These are phyloP conservation scores for Didymella lethalis DNA, from an alignment of 2,329 filamentous ascomycete genomes.

Conservation along the genomic window DNA sequence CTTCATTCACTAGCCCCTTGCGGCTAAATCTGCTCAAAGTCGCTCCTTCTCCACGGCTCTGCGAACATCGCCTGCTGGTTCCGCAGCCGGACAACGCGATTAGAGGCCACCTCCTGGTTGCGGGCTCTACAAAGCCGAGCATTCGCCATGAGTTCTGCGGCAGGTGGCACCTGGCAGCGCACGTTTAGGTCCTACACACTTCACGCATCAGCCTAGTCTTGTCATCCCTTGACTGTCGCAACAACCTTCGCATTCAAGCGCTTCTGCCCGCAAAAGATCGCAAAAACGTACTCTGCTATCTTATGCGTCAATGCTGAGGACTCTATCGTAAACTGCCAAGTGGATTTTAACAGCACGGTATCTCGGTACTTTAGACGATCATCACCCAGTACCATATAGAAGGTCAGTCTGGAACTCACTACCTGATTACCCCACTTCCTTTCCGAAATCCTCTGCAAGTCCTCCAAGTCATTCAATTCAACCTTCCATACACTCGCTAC, in stretches of 20 bases:
- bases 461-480: background rate
- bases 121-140: slow-evolving; percentile 19
- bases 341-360: slow-evolving; percentile 14
- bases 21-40: slow-evolving; percentile 43
- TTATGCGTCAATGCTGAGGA: slow-evolving; percentile 43
- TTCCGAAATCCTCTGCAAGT: background rate
- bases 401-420: slow-evolving; percentile 45
- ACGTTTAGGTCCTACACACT: slow-evolving; percentile 33
- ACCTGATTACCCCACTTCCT: slow-evolving; percentile 16
- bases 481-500: slow-evolving; percentile 1
- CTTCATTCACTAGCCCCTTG: slow-evolving; percentile 30
- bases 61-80: slow-evolving; percentile 21
- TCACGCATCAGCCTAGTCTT: slow-evolving; percentile 44
- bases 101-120: slow-evolving; percentile 15
- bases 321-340: slow-evolving; percentile 29
- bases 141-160: slow-evolving; percentile 16
- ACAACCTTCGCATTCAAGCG: slow-evolving; percentile 40
- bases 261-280: slow-evolving; percentile 25
- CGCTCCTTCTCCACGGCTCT: slow-evolving; percentile 31
- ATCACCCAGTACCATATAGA: slow-evolving; percentile 19
- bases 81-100: slow-evolving; percentile 17
- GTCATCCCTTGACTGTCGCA: slow-evolving; percentile 46
- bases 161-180: slow-evolving; percentile 8
- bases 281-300: slow-evolving; percentile 4
- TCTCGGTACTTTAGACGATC: slow-evolving; percentile 31